A percentile compares a stretch with the other conserved stretches of the same genome.
phyloP scores from a whole-genome alignment of 2,329 filamentous ascomycete genomes.

The Penicillium expansum region DNA sequence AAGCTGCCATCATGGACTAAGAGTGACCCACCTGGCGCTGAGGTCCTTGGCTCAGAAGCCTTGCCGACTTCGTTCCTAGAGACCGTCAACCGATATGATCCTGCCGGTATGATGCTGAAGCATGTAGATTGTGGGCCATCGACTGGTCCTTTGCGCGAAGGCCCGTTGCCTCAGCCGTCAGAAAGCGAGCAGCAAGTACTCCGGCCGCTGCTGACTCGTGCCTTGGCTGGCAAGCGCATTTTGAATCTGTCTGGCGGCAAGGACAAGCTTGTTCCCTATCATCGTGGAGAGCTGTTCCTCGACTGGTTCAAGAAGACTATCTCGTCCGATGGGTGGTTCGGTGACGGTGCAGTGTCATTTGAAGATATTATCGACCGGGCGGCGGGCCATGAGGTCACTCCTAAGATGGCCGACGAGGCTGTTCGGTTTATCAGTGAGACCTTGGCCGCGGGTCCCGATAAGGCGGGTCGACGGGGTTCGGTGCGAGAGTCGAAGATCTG shows the following conservation, averaged over 20 bases:
- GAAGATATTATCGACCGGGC: slow-evolving; percentile 57
- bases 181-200: slow-evolving; percentile 46
- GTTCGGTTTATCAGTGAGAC: slow-evolving; percentile 52
- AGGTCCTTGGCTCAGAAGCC: slow-evolving; percentile 72
- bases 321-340: slow-evolving; percentile 46
- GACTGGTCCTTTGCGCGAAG: slow-evolving; percentile 28
- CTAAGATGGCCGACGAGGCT: slow-evolving; percentile 55
- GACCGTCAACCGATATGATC: slow-evolving; percentile 66
- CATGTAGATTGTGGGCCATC: slow-evolving; percentile 31
- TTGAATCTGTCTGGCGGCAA: slow-evolving; percentile 53
- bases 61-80: slow-evolving; percentile 70
- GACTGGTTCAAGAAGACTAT: slow-evolving; percentile 53
- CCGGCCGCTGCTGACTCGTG: slow-evolving; percentile 42
- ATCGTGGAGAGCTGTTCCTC: slow-evolving; percentile 55
- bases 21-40: slow-evolving; percentile 53
- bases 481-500: slow-evolving; percentile 39
- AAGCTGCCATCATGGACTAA: slow-evolving; percentile 62
- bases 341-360: slow-evolving; percentile 51
- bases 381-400: slow-evolving; percentile 59
- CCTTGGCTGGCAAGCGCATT: slow-evolving; percentile 53
- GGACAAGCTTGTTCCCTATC: slow-evolving; percentile 62
- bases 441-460: slow-evolving; percentile 31
- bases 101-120: slow-evolving; percentile 69
- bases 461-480: slow-evolving; percentile 21
- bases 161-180: slow-evolving; percentile 36